Evolutionary conservation across 83 land plant genomes (phyloP).

Genomic region (Picea engelmannii): DNA sequence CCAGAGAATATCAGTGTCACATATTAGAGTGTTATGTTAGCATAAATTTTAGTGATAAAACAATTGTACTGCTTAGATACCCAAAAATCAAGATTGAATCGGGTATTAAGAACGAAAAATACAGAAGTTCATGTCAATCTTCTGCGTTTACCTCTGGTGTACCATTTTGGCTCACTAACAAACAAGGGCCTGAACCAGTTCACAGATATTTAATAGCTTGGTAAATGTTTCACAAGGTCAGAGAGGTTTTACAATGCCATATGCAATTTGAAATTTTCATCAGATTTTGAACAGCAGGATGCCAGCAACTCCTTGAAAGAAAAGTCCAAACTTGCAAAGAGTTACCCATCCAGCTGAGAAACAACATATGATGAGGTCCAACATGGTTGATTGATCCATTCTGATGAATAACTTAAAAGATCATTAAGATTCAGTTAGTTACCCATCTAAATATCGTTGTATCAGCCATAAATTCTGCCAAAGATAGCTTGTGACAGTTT

Average conservation of each 20-base stretch:
- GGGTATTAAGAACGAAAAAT: too few species aligned
- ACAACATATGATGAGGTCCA: background rate
- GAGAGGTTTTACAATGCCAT: slow-evolving; percentile 32
- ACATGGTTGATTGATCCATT: background rate
- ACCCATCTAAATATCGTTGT: background rate
- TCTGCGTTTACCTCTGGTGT: slow-evolving; percentile 15
- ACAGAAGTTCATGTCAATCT: too few species aligned
- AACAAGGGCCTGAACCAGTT: slow-evolving; percentile 13
- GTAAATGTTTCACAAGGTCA: too few species aligned
- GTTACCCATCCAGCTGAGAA: background rate
- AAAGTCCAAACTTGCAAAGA: too few species aligned
- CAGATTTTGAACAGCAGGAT: background rate
- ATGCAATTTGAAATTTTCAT: background rate
- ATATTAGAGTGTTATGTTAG: too few species aligned
- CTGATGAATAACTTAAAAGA: background rate
- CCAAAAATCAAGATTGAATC: too few species aligned
- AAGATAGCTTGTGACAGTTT: background rate
- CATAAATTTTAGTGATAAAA: too few species aligned
- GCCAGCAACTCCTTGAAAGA: too few species aligned
- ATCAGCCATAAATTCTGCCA: background rate
- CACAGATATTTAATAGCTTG: too few species aligned
- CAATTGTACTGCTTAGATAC: too few species aligned
- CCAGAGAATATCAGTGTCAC: too few species aligned
- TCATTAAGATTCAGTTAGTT: background rate
- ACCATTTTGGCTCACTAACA: background rate